phyloP scores from a whole-genome alignment of 2,329 filamentous ascomycete genomes.

The Botryosphaeria dothidea region DNA sequence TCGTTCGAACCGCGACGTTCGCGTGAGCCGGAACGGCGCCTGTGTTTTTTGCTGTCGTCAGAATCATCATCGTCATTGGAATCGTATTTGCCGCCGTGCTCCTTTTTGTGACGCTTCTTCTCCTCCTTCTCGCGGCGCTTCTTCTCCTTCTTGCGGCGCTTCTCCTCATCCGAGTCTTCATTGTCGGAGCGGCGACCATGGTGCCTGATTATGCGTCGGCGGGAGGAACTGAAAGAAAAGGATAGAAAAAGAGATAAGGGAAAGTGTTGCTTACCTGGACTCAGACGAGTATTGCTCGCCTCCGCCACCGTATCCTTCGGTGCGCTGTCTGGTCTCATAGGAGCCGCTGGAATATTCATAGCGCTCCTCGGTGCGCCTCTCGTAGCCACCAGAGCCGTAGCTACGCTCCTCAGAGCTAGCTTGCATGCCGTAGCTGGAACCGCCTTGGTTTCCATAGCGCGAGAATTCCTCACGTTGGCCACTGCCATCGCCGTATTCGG shows the following conservation, averaged over 20 bases:
- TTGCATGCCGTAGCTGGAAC: conserved; percentile 58
- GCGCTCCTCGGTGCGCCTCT: conserved; percentile 58
- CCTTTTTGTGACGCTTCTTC: conserved; percentile 42
- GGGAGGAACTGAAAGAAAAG: not conserved
- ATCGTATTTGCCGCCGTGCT: conserved; percentile 1
- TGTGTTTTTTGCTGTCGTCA: conserved; percentile 4
- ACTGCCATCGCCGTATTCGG: conserved; percentile 56
- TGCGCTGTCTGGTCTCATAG: conserved; percentile 39
- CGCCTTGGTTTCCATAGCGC: conserved; percentile 58
- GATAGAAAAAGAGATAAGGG: too few species aligned
- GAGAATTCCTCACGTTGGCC: conserved; percentile 61
- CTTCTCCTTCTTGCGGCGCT: conserved; percentile 33
- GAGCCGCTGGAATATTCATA: conserved; percentile 46
- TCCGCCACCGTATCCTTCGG: conserved; percentile 34
- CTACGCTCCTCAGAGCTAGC: conserved; percentile 58
- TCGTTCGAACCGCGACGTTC: conserved; percentile 18
- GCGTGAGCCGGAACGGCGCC: conserved; percentile 20
- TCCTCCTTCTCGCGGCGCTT: conserved; percentile 44
- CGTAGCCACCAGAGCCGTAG: conserved; percentile 52
- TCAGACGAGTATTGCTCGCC: conserved; percentile 44
- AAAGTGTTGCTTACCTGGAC: conserved; percentile 35
- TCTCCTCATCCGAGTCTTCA: conserved; percentile 30
- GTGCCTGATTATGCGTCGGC: conserved; percentile 26
- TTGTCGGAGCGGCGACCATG: conserved; percentile 33
- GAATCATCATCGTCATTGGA: not conserved